These are phyloP conservation scores for Pythium grandisporangium DNA, from an alignment of 352 stramenopile genomes.

Conservation along the genomic window DNA sequence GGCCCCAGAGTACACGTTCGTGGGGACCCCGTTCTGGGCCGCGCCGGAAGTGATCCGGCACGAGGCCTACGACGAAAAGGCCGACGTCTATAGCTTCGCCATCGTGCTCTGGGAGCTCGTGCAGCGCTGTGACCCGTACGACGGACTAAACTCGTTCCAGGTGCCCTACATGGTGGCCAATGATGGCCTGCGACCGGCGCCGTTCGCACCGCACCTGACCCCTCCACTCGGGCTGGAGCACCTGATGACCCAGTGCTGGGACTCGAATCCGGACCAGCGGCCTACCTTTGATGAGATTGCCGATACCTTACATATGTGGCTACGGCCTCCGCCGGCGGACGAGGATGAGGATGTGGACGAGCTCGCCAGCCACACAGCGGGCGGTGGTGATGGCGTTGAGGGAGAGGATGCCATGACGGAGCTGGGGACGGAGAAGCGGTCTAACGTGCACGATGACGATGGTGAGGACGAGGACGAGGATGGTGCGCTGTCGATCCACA, in stretches of 20 bases:
- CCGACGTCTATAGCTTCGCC: conserved; percentile 67
- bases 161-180: conserved; percentile 64
- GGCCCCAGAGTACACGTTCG: conserved; percentile 52
- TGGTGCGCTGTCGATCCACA: conserved; percentile 43
- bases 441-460: no score
- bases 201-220: conserved; percentile 33
- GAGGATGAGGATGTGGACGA: conserved; percentile 18
- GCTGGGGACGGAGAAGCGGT: no score
- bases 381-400: no score
- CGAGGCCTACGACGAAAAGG: conserved; percentile 67
- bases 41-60: conserved; percentile 72
- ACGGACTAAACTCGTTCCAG: conserved; percentile 66
- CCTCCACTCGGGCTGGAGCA: conserved; percentile 52
- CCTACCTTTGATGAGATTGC: conserved; percentile 52
- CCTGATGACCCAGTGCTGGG: conserved; percentile 72
- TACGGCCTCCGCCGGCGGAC: conserved; percentile 16
- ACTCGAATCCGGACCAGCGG: conserved; percentile 51
- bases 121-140: conserved; percentile 64
- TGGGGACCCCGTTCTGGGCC: conserved; percentile 72
- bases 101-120: conserved; percentile 74
- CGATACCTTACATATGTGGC: conserved; percentile 50
- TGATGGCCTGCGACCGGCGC: conserved; percentile 41
- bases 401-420: no score
- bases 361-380: no score
- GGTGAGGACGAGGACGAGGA: no score